Evolutionary conservation across 2,329 filamentous ascomycete genomes (phyloP).

Genomic region (Diaporthe australafricana): DNA sequence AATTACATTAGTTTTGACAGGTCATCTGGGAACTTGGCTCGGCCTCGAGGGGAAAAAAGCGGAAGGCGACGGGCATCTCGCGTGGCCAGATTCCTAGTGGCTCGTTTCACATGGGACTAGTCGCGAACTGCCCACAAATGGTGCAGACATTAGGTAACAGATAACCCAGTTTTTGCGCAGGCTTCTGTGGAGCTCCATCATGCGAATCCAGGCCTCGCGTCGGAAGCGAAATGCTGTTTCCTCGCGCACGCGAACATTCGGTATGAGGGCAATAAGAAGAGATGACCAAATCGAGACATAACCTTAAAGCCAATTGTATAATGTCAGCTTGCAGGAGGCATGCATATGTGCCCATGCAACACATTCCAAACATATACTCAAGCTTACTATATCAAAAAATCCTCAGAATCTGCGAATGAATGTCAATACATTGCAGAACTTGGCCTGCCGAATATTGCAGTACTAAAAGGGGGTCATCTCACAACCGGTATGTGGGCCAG

Average conservation of each 20-base stretch:
- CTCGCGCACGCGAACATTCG: conserved; percentile 14
- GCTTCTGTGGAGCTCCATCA: conserved; percentile 12
- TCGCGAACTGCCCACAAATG: conserved; percentile 2
- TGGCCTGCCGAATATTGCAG: background rate
- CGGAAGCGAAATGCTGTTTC: conserved; percentile 8
- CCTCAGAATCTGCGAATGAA: too few species aligned
- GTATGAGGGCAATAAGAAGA: background rate
- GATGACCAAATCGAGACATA: conserved; percentile 1
- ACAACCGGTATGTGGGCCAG: conserved; percentile 17
- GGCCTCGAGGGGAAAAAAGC: background rate
- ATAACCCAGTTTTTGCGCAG: conserved; percentile 6
- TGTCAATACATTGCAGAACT: too few species aligned
- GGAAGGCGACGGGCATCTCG: background rate
- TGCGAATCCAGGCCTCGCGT: conserved; percentile 18
- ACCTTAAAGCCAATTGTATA: background rate
- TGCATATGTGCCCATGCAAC: background rate
- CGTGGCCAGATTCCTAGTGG: conserved; percentile 6
- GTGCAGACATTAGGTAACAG: conserved; percentile 13
- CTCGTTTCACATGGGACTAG: conserved; percentile 5
- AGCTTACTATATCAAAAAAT: too few species aligned
- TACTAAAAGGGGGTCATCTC: background rate
- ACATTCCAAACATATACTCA: background rate
- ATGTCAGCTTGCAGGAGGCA: background rate
- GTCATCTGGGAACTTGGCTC: conserved; percentile 6
- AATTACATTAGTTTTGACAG: conserved; percentile 15